Evolutionary conservation across 306 rosid species (phyloP).

Genomic region (Psophocarpus tetragonolobus): DNA sequence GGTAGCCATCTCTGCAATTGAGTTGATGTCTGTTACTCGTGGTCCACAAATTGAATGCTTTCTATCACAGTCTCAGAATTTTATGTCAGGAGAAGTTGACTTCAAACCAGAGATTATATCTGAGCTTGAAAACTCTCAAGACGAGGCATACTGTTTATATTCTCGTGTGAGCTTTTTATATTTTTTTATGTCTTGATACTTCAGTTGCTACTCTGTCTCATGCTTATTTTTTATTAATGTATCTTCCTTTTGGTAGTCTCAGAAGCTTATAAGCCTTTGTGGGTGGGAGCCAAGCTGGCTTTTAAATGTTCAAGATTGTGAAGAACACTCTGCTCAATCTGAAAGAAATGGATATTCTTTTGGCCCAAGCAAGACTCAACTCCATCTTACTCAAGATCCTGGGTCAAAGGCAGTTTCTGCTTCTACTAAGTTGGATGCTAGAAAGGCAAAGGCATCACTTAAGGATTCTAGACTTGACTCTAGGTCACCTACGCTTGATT

Average conservation of each 20-base stretch:
- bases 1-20: conserved; percentile 80
- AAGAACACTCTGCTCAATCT: conserved; percentile 98
- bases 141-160: conserved; percentile 70
- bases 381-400: conserved; percentile 65
- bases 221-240: conserved; percentile 28
- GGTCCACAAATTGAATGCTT: conserved; percentile 81
- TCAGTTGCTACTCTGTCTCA: conserved; percentile 20
- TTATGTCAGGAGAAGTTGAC: conserved; percentile 64
- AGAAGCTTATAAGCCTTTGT: conserved; percentile 93
- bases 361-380: conserved; percentile 73
- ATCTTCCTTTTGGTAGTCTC: conserved; percentile 70
- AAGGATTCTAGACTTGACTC: conserved; percentile 74
- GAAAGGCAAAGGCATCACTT: conserved; percentile 68
- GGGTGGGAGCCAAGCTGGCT: conserved; percentile 99
- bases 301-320: conserved; percentile 89
- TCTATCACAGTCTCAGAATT: conserved; percentile 56
- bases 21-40: conserved; percentile 69
- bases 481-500: conserved; percentile 84
- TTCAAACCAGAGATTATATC: conserved; percentile 65
- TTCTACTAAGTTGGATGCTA: conserved; percentile 72
- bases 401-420: conserved; percentile 74
- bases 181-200: conserved; percentile 7
- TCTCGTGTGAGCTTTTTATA: conserved; percentile 61
- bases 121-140: conserved; percentile 76
- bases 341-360: conserved; percentile 91